A percentile compares a stretch with the other conserved stretches of the same genome.
These are phyloP conservation scores for Emergomyces africanus DNA, from an alignment of 2,329 filamentous ascomycete genomes.

Conservation along the genomic window DNA sequence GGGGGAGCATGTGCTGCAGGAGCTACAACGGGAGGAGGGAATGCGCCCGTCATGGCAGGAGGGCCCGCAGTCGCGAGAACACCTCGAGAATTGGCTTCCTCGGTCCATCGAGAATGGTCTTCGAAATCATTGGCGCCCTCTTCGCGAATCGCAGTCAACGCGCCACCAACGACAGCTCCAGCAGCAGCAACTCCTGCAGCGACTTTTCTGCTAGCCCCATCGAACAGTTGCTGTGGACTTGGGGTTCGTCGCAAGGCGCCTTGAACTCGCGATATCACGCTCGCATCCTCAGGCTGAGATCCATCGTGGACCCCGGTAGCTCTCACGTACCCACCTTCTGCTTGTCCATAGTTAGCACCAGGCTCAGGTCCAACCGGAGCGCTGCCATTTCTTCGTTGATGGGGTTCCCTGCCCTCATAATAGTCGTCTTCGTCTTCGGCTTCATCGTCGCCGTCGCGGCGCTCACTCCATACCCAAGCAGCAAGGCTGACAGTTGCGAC, in stretches of 20 bases:
- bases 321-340: slow-evolving; percentile 19
- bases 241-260: slow-evolving; percentile 70
- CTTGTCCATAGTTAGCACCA: slow-evolving; percentile 11
- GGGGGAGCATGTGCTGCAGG: slow-evolving; percentile 18
- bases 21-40: slow-evolving; percentile 15
- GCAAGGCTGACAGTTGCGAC: slow-evolving; percentile 75
- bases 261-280: slow-evolving; percentile 65
- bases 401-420: slow-evolving; percentile 11
- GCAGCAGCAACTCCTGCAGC: slow-evolving; percentile 72
- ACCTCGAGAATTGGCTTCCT: slow-evolving; percentile 63
- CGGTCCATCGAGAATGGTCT: slow-evolving; percentile 84
- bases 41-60: slow-evolving; percentile 20
- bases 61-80: slow-evolving; percentile 12
- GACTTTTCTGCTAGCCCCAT: slow-evolving; percentile 68
- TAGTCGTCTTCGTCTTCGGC: slow-evolving; percentile 51
- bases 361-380: slow-evolving; percentile 17
- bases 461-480: slow-evolving; percentile 90
- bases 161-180: slow-evolving; percentile 68
- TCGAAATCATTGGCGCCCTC: slow-evolving; percentile 68
- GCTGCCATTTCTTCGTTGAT: slow-evolving; percentile 13
- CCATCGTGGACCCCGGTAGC: slow-evolving; percentile 24
- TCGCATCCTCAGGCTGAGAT: slow-evolving; percentile 34
- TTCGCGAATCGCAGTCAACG: slow-evolving; percentile 69
- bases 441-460: slow-evolving; percentile 48
- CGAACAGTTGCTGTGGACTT: slow-evolving; percentile 78